Evolutionary conservation across 768 basidiomycete genomes (phyloP).

Genomic region (Podaxis sp.): DNA sequence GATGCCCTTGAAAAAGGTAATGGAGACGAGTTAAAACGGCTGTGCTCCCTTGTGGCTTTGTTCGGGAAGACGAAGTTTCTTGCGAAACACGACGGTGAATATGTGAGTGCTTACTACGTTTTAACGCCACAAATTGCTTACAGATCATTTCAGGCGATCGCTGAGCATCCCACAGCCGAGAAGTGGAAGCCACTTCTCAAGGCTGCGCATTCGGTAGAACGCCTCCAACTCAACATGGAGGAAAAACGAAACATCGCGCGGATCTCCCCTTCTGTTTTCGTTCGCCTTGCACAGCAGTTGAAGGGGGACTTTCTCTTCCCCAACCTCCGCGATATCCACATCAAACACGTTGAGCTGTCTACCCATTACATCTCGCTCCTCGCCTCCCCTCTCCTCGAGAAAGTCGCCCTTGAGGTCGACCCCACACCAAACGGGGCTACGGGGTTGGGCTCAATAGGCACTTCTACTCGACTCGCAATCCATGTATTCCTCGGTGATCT

Average conservation of each 20-base stretch:
- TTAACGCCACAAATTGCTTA: background rate
- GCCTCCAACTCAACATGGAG: background rate
- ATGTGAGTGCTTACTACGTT: background rate
- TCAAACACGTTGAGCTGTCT: background rate
- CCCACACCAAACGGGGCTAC: too few species aligned
- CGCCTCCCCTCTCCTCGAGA: background rate
- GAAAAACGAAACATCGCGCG: background rate
- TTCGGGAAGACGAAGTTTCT: background rate
- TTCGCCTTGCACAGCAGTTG: background rate
- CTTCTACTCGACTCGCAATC: background rate
- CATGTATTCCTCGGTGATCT: background rate
- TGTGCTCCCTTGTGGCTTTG: background rate
- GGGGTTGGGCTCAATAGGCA: background rate
- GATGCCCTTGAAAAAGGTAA: background rate
- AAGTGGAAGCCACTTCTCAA: background rate
- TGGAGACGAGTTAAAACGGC: background rate
- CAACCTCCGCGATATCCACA: background rate
- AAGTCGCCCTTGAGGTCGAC: background rate
- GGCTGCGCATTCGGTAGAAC: background rate
- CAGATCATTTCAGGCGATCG: background rate
- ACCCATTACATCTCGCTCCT: background rate
- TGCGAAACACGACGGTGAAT: background rate
- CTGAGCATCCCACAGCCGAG: background rate
- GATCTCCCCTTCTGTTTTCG: background rate
- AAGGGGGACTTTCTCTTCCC: background rate